phyloP scores from a whole-genome alignment of 441 rosid species.

The Populus hybrid region DNA sequence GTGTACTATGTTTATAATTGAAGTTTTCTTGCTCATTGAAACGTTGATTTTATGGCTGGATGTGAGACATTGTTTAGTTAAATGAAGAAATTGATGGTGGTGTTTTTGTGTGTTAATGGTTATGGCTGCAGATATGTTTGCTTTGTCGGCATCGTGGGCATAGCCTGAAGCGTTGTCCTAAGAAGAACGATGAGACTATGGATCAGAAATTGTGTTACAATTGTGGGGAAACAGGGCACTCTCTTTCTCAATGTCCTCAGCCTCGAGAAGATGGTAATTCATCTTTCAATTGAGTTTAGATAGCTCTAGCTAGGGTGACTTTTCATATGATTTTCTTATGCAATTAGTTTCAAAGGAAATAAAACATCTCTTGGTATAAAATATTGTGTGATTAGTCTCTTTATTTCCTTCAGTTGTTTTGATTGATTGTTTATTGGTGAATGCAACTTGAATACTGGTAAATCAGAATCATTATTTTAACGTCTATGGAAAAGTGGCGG shows the following conservation, averaged over 20 bases:
- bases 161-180: slow-evolving; percentile 78
- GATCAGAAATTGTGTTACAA: slow-evolving; percentile 76
- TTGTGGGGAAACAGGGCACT: slow-evolving; percentile 78
- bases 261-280: slow-evolving; percentile 74
- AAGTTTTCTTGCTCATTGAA: background rate
- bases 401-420: background rate
- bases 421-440: background rate
- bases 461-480: background rate
- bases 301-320: background rate
- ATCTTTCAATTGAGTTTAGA: background rate
- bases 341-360: background rate
- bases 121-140: slow-evolving; percentile 68
- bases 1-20: background rate
- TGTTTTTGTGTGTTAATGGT: slow-evolving; percentile 2
- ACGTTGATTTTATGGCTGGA: background rate
- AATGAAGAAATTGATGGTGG: background rate
- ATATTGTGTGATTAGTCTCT: background rate
- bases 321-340: background rate
- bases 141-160: slow-evolving; percentile 86
- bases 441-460: background rate
- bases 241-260: slow-evolving; percentile 66
- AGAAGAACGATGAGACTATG: slow-evolving; percentile 51
- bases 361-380: background rate
- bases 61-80: background rate
- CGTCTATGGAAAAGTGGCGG: background rate